These are phyloP conservation scores for Nakazawaea ernobii DNA, from an alignment of 805 yeast genomes.

Conservation along the genomic window DNA sequence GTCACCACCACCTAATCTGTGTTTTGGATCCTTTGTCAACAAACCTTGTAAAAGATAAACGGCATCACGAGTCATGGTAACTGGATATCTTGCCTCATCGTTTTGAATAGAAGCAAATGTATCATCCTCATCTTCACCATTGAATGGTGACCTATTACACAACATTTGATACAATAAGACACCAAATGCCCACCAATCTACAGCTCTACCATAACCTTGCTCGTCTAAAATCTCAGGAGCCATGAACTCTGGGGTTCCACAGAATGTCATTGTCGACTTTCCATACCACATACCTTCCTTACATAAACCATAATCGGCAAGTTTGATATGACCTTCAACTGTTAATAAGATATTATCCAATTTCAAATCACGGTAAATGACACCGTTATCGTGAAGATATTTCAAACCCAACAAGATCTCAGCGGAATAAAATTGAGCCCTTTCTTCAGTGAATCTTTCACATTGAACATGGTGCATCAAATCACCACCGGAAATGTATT, in stretches of 20 bases:
- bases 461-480: constrained; percentile 99
- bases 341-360: constrained; percentile 89
- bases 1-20: constrained; percentile 82
- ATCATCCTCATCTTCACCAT: constrained; percentile 92
- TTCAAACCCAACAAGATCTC: constrained; percentile 89
- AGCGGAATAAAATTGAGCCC: constrained; percentile 97
- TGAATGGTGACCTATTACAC: constrained; percentile 92
- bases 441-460: constrained; percentile 75
- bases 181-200: constrained; percentile 99
- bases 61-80: constrained; percentile 95
- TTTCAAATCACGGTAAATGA: constrained; percentile 93
- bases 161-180: constrained; percentile 95
- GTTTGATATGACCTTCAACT: constrained; percentile 88
- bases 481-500: constrained; percentile 96
- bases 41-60: constrained; percentile 90
- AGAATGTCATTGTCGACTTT: constrained; percentile 85
- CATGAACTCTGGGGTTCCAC: constrained; percentile 99
- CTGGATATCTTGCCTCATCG: constrained; percentile 95
- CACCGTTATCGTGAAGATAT: constrained; percentile 92
- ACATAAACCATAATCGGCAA: constrained; percentile 97
- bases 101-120: constrained; percentile 93
- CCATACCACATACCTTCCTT: constrained; percentile 69
- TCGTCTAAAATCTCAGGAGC: constrained; percentile 97
- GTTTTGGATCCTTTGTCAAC: constrained; percentile 79
- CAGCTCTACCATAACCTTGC: constrained; percentile 87